Evolutionary conservation across 2,329 filamentous ascomycete species (phyloP), one percentile per base, ranked within the genome.

Genomic region (Paracoccidioides lutzii): DNA sequence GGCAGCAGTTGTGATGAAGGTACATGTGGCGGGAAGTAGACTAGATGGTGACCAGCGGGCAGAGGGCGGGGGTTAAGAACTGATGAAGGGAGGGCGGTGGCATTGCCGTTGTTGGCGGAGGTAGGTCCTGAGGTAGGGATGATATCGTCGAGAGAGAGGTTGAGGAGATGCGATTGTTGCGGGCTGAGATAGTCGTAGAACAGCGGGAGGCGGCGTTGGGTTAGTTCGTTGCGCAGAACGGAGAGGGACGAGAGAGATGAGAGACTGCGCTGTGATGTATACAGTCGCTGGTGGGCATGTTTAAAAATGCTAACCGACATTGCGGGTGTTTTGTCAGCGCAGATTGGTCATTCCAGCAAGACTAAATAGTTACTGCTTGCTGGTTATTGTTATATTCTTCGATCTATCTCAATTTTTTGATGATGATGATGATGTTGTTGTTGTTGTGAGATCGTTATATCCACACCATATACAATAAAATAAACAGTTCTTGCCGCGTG

Each of bases 1-100:
- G 82, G 75, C 15, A 89, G 78, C 45, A 97, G 79, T 38, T 75
- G 63, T 6, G 78, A 80, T 12, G 81, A 73, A 0, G 79, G 75
- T 15, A 85, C 74, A 59, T 82, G 80, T 9, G 86, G 80, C 57
- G 90, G 88, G 72, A 95, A 96, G 74, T 94, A 94, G 60, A 91
- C 82, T 40, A 95, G 77, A 69, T 96, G 90, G 67, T 94, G 84
- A 40, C 85, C 87, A 14, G 63, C 57, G 5, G 70, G 65, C 58
- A 73, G 58, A 15, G 57, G 61, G n/a, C 51, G 56, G 12, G 66
- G 64, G 3, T 60, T 58, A 9, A 58, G 63, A 57, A 67, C 65
- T 41, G 46, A 35, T 30, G 67, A 73, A 60, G 67, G 71, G 41
- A 71, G 65, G 63, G 63, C 60, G 59, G 62, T 51, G 45, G 60